Evolutionary conservation across 177 flowering plant genomes (phyloP).

Genomic region (Tripterygium wilfordii): DNA sequence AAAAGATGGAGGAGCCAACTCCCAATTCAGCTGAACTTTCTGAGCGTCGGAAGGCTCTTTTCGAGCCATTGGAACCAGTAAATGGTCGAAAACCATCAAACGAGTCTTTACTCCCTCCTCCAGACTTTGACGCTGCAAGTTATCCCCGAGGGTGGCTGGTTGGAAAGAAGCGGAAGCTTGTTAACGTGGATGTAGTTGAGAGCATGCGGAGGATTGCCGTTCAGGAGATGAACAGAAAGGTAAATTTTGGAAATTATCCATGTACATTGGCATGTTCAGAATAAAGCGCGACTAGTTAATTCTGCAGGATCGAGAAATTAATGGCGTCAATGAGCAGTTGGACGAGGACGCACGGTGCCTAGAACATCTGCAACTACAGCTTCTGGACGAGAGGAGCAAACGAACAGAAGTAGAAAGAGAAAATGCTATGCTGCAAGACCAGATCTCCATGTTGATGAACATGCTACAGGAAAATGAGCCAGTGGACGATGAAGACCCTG

Average conservation of each 20-base stretch:
- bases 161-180: slow-evolving; percentile 94
- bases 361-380: slow-evolving; percentile 82
- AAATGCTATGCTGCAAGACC: slow-evolving; percentile 63
- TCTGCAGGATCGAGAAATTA: slow-evolving; percentile 81
- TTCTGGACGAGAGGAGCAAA: slow-evolving; percentile 74
- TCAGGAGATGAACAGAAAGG: slow-evolving; percentile 95
- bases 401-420: slow-evolving; percentile 71
- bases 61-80: slow-evolving; percentile 72
- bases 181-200: slow-evolving; percentile 94
- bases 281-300: not conserved
- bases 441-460: slow-evolving; percentile 77
- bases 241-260: not conserved
- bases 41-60: slow-evolving; percentile 79
- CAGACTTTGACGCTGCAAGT: slow-evolving; percentile 74
- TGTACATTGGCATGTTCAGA: not conserved
- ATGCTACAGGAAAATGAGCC: slow-evolving; percentile 61
- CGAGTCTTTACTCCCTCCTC: slow-evolving; percentile 82
- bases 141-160: slow-evolving; percentile 88
- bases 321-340: slow-evolving; percentile 80
- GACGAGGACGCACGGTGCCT: slow-evolving; percentile 73
- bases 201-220: slow-evolving; percentile 93
- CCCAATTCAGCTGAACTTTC: slow-evolving; percentile 42
- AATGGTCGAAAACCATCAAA: slow-evolving; percentile 44
- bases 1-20: slow-evolving; percentile 29
- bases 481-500: slow-evolving; percentile 27